phyloP scores from a whole-genome alignment of 192 early-diverging fungal species.

The Haplosporangium gracile region DNA sequence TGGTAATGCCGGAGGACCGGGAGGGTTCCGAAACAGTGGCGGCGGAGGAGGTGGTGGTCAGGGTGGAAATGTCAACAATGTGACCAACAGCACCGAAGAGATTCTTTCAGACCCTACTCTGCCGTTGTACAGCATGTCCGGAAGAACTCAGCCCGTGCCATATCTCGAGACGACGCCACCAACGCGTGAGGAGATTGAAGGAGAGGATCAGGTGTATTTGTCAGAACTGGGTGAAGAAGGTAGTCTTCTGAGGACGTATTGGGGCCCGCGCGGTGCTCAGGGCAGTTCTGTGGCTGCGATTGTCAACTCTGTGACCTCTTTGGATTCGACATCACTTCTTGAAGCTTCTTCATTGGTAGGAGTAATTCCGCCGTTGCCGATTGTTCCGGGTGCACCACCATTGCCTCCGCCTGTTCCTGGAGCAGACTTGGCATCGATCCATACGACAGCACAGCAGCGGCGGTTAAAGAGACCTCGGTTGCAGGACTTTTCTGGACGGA shows the following conservation, averaged over 20 bases:
- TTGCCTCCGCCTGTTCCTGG: background rate
- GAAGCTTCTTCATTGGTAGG: background rate
- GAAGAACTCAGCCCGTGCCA: constrained; percentile 40
- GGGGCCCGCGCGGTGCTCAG: constrained; percentile 47
- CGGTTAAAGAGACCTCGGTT: constrained; percentile 30
- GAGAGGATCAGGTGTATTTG: constrained; percentile 35
- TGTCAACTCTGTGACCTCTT: constrained; percentile 31
- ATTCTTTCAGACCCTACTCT: background rate
- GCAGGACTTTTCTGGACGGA: constrained; percentile 49
- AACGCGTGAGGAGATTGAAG: constrained; percentile 38
- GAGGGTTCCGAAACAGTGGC: background rate
- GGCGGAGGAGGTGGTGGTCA: background rate
- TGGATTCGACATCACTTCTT: constrained; percentile 12
- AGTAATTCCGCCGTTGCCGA: background rate
- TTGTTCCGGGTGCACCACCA: background rate
- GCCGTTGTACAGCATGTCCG: constrained; percentile 44
- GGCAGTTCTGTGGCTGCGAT: constrained; percentile 34
- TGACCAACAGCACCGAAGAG: background rate
- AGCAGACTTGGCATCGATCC: background rate
- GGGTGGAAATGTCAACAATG: background rate
- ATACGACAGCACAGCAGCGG: background rate
- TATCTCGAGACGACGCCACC: constrained; percentile 45
- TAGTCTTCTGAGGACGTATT: constrained; percentile 45
- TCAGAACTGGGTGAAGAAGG: constrained; percentile 47
- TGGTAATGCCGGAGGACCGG: background rate